Conservation (phyloP, 768 basidiomycete species). For the Leccinum sublutescens region DNA sequence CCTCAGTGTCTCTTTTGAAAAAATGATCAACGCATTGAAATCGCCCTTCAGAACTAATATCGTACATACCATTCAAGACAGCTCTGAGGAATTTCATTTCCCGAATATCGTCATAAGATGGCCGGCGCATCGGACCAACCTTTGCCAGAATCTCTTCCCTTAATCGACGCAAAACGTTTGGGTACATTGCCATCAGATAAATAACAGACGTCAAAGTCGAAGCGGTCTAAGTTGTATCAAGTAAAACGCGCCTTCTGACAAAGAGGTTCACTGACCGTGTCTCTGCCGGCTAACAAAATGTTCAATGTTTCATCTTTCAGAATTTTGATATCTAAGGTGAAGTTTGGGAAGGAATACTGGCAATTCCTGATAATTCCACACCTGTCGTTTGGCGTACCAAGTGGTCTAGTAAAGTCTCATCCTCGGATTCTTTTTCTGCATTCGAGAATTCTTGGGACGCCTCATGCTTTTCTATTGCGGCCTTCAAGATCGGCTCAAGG, state of each 20-base stretch:
- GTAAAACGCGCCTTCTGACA: neutral
- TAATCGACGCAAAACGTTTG: slow-evolving; percentile 38
- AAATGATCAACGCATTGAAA: neutral
- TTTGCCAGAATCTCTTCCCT: slow-evolving; percentile 42
- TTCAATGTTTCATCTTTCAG: slow-evolving; percentile 44
- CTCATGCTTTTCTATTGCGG: slow-evolving; percentile 31
- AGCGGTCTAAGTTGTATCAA: slow-evolving; percentile 36
- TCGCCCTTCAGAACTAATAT: too few species aligned
- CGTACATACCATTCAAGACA: slow-evolving; percentile 40
- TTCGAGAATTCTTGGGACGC: slow-evolving; percentile 2
- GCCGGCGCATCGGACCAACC: slow-evolving; percentile 36
- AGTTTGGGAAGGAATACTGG: neutral
- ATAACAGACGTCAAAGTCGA: slow-evolving; percentile 42
- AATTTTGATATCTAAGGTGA: slow-evolving; percentile 27
- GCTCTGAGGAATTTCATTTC: slow-evolving; percentile 45
- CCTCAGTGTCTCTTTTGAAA: slow-evolving; percentile 30
- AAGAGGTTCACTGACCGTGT: slow-evolving; percentile 33
- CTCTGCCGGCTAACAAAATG: slow-evolving; percentile 45
- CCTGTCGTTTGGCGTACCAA: slow-evolving; percentile 40
- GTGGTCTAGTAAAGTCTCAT: slow-evolving; percentile 43
- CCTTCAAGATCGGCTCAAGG: slow-evolving; percentile 40
- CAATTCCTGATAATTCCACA: slow-evolving; percentile 7
- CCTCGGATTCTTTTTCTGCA: slow-evolving; percentile 19
- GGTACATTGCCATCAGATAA: slow-evolving; percentile 48
- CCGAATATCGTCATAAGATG: slow-evolving; percentile 41